Conservation (phyloP, 2,329 filamentous ascomycete genomes). For the Exophiala oligosperma region DNA sequence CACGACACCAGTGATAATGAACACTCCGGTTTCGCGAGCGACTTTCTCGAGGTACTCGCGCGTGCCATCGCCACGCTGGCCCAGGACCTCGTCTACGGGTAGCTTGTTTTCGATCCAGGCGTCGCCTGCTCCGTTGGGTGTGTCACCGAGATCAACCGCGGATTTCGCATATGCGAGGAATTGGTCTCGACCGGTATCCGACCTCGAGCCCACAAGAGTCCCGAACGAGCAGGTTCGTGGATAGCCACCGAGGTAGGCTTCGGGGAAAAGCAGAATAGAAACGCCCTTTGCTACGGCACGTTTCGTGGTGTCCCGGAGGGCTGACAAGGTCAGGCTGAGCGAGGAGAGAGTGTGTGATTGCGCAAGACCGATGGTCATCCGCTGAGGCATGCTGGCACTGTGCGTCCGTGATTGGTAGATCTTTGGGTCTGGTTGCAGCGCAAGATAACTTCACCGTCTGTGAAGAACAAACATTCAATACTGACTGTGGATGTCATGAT, state of each 20-base stretch:
- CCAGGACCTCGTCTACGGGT: constrained; percentile 48
- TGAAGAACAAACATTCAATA: no score
- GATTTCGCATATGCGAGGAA: constrained; percentile 76
- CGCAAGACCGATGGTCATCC: constrained; percentile 46
- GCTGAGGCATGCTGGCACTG: constrained; percentile 36
- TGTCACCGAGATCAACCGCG: constrained; percentile 83
- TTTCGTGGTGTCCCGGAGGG: constrained; percentile 63
- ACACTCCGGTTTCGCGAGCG: constrained; percentile 74
- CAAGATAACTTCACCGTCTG: no score
- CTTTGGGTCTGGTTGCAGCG: no score
- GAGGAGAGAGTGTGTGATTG: constrained; percentile 47
- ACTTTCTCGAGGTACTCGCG: constrained; percentile 76
- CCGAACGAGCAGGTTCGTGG: constrained; percentile 80
- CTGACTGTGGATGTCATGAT: no score
- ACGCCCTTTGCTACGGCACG: constrained; percentile 61
- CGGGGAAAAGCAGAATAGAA: constrained; percentile 81
- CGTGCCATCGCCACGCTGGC: constrained; percentile 70
- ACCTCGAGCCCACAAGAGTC: constrained; percentile 68
- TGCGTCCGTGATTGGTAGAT: no score
- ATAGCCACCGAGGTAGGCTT: constrained; percentile 90
- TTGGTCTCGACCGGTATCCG: constrained; percentile 71
- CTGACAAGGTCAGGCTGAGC: constrained; percentile 60
- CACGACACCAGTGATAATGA: constrained; percentile 76
- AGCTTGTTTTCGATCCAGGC: constrained; percentile 69
- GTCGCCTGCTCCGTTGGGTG: constrained; percentile 66